Base-by-base conservation (phyloP, 2,329 filamentous ascomycete species). In the Xylogone sp. region DNA sequence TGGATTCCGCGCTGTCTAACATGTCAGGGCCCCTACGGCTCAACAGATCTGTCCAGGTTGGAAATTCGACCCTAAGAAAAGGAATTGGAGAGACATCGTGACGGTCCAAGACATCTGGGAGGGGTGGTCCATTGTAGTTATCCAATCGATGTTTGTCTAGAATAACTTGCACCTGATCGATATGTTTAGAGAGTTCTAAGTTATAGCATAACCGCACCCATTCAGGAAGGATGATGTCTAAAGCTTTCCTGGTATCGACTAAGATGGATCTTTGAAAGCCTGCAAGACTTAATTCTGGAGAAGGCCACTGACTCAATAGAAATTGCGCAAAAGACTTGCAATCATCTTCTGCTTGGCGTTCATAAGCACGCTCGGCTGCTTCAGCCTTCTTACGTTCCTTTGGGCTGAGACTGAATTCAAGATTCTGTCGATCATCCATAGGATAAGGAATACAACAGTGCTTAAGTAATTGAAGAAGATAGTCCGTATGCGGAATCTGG, bases 141-240 rank as follows among this genome's bases (percentile, higher is more conserved):
- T 45, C 45, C 8, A n/a, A 21, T 2, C 3, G 60, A 45, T 68
- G 63, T 3, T 48, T 50, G 45, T 69, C 50, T 13, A 80, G 53
- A 8, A 77, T 56, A 0, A 44, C 5, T 48, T 82, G 76, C 0
- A 78, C 70, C 21, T 68, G 43, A 9, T 65, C 50, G 1, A 82
- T 53, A 55, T 81, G 75, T 0, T 61, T 42, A 0, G 67, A 71
- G 1, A 82, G 66, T 22, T 76, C 68, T 9, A 68, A 53, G 43
- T 83, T 83, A 4, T 71, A 66, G n/a, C 68, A 72, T 0, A 79
- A 57, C 0, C 74, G 70, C 3, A 63, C 54, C 78, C 78, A 83
- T 47, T 79, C 73, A 0, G 69, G 69, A 0, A 58, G 55, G 13
- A 83, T 60, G 0, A 61, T 57, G 0, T 66, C 56, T 1, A 79